These are phyloP conservation scores for Arabis hirsuta DNA, from an alignment of 345 rosid genomes.

Conservation along the genomic window DNA sequence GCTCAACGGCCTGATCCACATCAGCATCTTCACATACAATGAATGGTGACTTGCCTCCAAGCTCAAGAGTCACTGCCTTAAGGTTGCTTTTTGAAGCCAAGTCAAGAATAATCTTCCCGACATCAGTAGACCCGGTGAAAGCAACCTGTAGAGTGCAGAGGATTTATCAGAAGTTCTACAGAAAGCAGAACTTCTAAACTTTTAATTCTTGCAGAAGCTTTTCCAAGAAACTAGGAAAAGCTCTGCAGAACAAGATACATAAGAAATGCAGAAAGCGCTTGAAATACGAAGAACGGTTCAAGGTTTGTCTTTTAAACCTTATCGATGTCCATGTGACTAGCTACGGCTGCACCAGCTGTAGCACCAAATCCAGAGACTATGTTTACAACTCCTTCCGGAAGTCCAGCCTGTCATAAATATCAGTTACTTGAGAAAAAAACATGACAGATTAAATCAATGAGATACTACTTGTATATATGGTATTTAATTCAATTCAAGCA, in stretches of 20 bases:
- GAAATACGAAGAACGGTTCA: neutral
- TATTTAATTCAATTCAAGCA: neutral
- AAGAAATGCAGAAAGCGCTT: neutral
- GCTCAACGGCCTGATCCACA: constrained; percentile 83
- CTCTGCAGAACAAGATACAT: neutral
- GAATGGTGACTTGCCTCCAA: constrained; percentile 98
- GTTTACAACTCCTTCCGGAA: constrained; percentile 89
- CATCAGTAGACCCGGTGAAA: constrained; percentile 90
- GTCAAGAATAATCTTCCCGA: constrained; percentile 68
- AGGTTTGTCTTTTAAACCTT: constrained; percentile 57
- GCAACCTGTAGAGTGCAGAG: constrained; percentile 66
- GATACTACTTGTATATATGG: neutral
- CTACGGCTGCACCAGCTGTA: constrained; percentile 87
- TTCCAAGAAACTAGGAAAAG: constrained; percentile 12
- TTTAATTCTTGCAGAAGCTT: neutral
- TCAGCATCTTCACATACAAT: constrained; percentile 95
- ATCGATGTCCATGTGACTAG: constrained; percentile 90
- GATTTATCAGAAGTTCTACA: neutral
- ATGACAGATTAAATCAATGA: neutral
- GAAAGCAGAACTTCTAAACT: neutral
- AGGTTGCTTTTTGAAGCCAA: constrained; percentile 86
- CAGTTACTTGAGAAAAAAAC: constrained; percentile 12
- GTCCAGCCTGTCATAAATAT: constrained; percentile 70
- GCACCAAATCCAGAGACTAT: constrained; percentile 88
- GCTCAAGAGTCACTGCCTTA: constrained; percentile 91